Evolutionary conservation across 305 asterid species (phyloP).

Genomic region (Solanum chacoense): DNA sequence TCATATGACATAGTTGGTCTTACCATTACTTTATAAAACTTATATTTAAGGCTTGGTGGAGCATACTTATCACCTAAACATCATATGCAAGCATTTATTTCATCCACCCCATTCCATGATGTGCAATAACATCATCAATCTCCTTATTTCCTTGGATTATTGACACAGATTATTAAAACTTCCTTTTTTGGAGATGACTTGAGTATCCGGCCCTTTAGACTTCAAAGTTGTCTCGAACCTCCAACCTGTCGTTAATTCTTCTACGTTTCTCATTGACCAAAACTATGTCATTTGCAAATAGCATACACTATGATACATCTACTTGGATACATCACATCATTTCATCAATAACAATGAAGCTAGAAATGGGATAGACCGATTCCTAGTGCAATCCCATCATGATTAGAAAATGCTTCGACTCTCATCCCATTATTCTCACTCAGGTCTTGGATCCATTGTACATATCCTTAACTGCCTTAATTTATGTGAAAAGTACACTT

Average conservation of each 20-base stretch:
- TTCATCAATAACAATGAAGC: not conserved
- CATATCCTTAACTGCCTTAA: not conserved
- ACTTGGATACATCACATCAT: not conserved
- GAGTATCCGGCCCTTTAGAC: not conserved
- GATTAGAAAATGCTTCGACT: not conserved
- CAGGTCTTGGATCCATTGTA: not conserved
- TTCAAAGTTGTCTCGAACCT: not conserved
- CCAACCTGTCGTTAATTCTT: not conserved
- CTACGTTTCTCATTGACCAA: not conserved
- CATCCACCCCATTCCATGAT: not conserved
- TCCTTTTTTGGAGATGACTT: not conserved
- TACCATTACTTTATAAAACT: no score
- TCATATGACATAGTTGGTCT: no score
- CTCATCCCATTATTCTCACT: not conserved
- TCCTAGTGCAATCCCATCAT: not conserved
- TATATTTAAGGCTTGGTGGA: no score
- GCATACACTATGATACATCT: not conserved
- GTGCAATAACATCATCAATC: not conserved
- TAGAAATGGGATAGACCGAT: not conserved
- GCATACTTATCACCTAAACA: no score
- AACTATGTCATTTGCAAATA: not conserved
- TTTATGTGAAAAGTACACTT: not conserved
- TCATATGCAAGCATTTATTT: no score
- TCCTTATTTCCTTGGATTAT: not conserved
- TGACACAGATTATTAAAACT: not conserved